phyloP scores from a whole-genome alignment of 495 filamentous ascomycete species.

The Apiosordaria backusii region DNA sequence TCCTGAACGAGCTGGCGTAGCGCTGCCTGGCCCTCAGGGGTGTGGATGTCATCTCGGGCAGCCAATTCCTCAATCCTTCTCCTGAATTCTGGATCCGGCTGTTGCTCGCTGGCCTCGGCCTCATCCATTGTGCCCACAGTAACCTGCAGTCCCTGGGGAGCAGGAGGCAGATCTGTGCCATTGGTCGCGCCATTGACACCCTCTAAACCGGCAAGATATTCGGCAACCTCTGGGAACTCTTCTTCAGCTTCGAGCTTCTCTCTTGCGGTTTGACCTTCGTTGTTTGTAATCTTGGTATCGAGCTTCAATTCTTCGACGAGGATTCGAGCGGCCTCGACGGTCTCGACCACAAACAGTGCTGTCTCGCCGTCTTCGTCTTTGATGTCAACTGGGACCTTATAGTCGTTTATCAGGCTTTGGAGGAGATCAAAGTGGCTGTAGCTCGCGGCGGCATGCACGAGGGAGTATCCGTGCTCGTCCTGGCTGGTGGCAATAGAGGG shows the following conservation, averaged over 20 bases:
- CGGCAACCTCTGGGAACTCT: slow-evolving; percentile 63
- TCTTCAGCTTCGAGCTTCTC: slow-evolving; percentile 69
- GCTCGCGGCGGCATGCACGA: slow-evolving; percentile 87
- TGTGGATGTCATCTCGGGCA: slow-evolving; percentile 66
- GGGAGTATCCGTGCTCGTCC: slow-evolving; percentile 83
- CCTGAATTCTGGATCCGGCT: slow-evolving; percentile 67
- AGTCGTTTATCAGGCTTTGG: slow-evolving; percentile 70
- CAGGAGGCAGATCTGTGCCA: slow-evolving; percentile 39
- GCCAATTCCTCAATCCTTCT: slow-evolving; percentile 74
- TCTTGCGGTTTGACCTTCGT: slow-evolving; percentile 64
- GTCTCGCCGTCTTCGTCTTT: slow-evolving; percentile 88
- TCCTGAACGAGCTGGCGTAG: slow-evolving; percentile 68
- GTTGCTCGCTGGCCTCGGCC: slow-evolving; percentile 51
- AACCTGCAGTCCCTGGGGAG: slow-evolving; percentile 64
- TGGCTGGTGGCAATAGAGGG: slow-evolving; percentile 63
- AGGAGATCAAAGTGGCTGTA: slow-evolving; percentile 84
- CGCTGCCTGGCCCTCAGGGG: slow-evolving; percentile 64
- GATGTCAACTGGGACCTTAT: slow-evolving; percentile 72
- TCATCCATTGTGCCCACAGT: slow-evolving; percentile 65
- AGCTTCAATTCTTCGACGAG: slow-evolving; percentile 79
- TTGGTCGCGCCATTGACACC: slow-evolving; percentile 29
- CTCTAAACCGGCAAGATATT: slow-evolving; percentile 58
- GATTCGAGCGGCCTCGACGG: slow-evolving; percentile 65
- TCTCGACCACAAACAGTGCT: slow-evolving; percentile 81
- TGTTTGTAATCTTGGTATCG: slow-evolving; percentile 57